Evolutionary conservation across 306 rosid genomes (phyloP).

Genomic region (Pyrus communis): DNA sequence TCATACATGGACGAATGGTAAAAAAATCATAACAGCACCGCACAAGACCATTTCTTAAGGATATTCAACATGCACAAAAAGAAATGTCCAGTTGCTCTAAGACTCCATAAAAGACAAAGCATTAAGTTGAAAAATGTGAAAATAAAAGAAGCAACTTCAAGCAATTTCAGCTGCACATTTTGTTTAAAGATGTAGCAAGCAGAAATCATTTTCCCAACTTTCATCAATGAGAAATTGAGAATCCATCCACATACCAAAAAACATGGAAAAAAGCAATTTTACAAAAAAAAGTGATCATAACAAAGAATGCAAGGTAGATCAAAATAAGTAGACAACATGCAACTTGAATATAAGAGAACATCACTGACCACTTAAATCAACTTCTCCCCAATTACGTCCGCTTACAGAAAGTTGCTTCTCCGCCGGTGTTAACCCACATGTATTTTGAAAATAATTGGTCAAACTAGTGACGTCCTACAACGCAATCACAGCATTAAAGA

Average conservation of each 20-base stretch:
- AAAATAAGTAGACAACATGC: background rate
- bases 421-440: constrained; percentile 61
- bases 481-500: constrained; percentile 2
- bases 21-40: background rate
- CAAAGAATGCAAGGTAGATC: background rate
- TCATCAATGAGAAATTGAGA: background rate
- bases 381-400: constrained; percentile 98
- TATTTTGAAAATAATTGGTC: constrained; percentile 69
- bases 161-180: background rate
- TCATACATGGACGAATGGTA: background rate
- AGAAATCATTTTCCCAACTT: background rate
- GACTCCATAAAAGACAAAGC: background rate
- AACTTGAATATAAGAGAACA: constrained; percentile 13
- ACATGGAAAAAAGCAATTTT: background rate
- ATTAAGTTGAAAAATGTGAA: background rate
- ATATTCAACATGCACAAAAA: background rate
- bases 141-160: background rate
- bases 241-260: background rate
- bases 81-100: background rate
- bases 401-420: constrained; percentile 95
- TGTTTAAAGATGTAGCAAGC: background rate
- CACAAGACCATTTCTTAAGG: background rate
- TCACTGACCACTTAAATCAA: constrained; percentile 77
- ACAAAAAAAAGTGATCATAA: background rate
- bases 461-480: constrained; percentile 70